Base-by-base conservation (phyloP, 257 asterid species). In the Fraxinus americana region DNA sequence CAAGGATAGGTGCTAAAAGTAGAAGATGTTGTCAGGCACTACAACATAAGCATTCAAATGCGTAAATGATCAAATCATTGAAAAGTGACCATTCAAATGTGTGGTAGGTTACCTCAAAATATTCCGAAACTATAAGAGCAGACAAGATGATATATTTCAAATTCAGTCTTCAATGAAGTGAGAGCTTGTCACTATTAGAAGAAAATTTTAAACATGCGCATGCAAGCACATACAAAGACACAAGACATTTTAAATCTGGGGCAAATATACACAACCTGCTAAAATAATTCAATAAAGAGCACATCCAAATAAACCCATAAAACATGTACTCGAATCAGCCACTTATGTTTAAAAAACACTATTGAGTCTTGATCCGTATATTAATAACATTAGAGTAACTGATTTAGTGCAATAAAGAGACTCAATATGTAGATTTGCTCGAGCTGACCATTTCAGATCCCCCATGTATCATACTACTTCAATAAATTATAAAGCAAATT, bases 401-500 rank as follows among this genome's bases (percentile, higher is more conserved):
- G 25, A 54, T 17, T 54, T 54, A 12, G 10, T 17, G n/a, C 11
- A 16, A 54, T 54, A 54, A 54, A 54, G 21, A 54, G 8, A 6
- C 27, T 19, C 65, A 7, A 19, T 54, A 19, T 54, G 9, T 57
- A 57, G 4, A 21, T n/a, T 54, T 8, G 29, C 67, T 59, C 12
- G 3, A n/a, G n/a, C 57, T 48, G 25, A 59, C 67, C 30, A 59
- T 19, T 48, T 79, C 78, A 82, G 80, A 83, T 76, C 69, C 68
- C 78, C 79, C 34, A 35, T 63, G 77, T 72, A 77, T 80, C 75
- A 61, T 39, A 48, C 48, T 50, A 32, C 76, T 59, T 72, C 73
- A 76, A 77, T 59, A 69, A 72, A 54, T 66, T 32, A 63, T 39
- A 70, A 34, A 50, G 66, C 71, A 76, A 73, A 61, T 25, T 7